Evolutionary conservation across 768 basidiomycete species (phyloP).

Genomic region (Tulasnella sp.): DNA sequence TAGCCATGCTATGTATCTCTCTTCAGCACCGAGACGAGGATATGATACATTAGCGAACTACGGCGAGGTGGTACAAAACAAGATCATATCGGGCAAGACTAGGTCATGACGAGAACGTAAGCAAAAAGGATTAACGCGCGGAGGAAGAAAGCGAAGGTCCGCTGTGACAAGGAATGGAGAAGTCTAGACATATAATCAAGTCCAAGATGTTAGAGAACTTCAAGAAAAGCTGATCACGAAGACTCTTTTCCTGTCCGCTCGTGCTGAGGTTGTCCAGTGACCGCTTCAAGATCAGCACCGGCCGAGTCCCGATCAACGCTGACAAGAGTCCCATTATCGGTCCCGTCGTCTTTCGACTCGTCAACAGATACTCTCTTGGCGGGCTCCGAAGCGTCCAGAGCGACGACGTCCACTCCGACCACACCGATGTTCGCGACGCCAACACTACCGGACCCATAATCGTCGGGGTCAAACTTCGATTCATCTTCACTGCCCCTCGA

Average conservation of each 20-base stretch:
- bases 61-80: no score
- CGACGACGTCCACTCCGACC: background rate
- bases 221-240: background rate
- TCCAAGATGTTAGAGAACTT: background rate
- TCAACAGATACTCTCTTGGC: background rate
- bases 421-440: background rate
- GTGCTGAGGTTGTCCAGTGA: background rate
- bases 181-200: background rate
- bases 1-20: no score
- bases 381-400: background rate
- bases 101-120: no score
- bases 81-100: no score
- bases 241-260: background rate
- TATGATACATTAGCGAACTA: no score
- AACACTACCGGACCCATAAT: background rate
- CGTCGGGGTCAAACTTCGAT: background rate
- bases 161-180: no score
- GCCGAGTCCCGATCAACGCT: background rate
- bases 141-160: no score
- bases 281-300: background rate
- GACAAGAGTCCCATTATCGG: background rate
- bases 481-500: background rate
- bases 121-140: no score
- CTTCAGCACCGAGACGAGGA: no score
- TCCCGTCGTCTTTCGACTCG: background rate